Evolutionary conservation across 2,329 filamentous ascomycete genomes (phyloP), one percentile per base, ranked within the genome.

Genomic region (Penicillium sp.): DNA sequence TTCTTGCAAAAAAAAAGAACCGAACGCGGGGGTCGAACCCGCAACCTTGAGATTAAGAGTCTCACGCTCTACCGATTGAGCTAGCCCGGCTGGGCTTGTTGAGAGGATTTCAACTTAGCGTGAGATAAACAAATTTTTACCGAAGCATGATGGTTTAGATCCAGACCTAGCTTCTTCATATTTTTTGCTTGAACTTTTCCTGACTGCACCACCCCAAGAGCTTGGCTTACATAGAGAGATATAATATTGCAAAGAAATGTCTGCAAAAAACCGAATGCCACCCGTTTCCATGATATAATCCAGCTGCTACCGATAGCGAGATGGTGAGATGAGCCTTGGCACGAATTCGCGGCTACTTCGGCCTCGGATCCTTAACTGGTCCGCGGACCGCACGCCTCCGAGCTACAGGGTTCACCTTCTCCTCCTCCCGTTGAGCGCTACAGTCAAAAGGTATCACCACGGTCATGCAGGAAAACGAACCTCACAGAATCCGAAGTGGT

Each of bases 11-110:
- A 42, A 42, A 42, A 42, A 10, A 42, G 39, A 54, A 67, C 73
- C 73, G 66, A 74, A 76, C 72, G 72, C 70, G 73, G 72, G 73
- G 73, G 67, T 76, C 69, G 73, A 75, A 75, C 73, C 72, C 73
- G 67, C 69, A 73, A 65, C 70, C 69, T 73, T 73, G 71, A 71
- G 74, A 72, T 74, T 78, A 80, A 79, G 75, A 80, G 76, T 77
- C 78, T 78, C 78, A 80, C 73, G 75, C 74, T 76, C 74, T 80
- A 76, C 71, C 78, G 77, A 80, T 80, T 80, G 77, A 80, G 77
- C 77, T 79, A 79, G 74, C 76, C 76, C 71, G 72, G 77, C 77
- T 50, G 55, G 50, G 49, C 57, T 62, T 23, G 53, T 51, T 53
- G 29, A 31, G 43, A 3, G 33, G 1, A 0, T 2, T 13, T 7